Percentiles rank a stretch among this genome's conserved stretches.
Evolutionary conservation across 305 asterid genomes (phyloP).

Genomic region (Euphrasia arctica): DNA sequence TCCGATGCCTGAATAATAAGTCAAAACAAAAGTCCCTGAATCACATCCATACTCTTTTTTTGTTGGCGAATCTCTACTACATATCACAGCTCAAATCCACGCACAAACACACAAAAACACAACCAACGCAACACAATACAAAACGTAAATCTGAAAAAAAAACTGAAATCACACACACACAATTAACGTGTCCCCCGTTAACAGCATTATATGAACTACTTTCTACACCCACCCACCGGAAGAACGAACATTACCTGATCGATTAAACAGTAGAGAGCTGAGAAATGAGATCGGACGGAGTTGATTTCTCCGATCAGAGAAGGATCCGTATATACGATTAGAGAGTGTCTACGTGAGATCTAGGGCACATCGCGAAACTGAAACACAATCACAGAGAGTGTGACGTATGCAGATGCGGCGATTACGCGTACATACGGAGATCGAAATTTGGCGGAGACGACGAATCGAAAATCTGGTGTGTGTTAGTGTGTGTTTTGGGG

Average conservation of each 20-base stretch:
- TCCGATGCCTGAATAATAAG: background rate
- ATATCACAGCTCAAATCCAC: slow-evolving; percentile 15
- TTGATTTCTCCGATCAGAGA: slow-evolving; percentile 10
- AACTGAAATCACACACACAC: slow-evolving; percentile 1
- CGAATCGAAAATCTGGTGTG: background rate
- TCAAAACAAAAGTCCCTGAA: slow-evolving; percentile 1
- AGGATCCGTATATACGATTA: slow-evolving; percentile 22
- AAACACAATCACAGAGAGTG: slow-evolving; percentile 24
- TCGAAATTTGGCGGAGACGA: background rate
- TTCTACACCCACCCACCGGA: background rate
- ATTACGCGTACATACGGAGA: background rate
- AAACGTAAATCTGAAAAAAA: background rate
- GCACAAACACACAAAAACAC: background rate
- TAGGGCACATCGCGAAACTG: slow-evolving; percentile 26
- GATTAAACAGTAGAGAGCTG: slow-evolving; percentile 15
- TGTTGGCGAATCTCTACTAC: background rate
- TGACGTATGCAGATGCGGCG: slow-evolving; percentile 7
- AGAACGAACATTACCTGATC: slow-evolving; percentile 24
- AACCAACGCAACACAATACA: slow-evolving; percentile 2
- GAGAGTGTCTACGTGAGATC: slow-evolving; percentile 28
- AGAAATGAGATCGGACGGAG: slow-evolving; percentile 27
- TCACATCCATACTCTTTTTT: slow-evolving; percentile 3
- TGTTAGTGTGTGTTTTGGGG: slow-evolving; percentile 10
- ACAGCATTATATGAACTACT: slow-evolving; percentile 3
- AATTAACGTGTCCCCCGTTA: slow-evolving; percentile 15